Evolutionary conservation across 2,329 filamentous ascomycete genomes (phyloP).

Genomic region (Alternaria rosae): DNA sequence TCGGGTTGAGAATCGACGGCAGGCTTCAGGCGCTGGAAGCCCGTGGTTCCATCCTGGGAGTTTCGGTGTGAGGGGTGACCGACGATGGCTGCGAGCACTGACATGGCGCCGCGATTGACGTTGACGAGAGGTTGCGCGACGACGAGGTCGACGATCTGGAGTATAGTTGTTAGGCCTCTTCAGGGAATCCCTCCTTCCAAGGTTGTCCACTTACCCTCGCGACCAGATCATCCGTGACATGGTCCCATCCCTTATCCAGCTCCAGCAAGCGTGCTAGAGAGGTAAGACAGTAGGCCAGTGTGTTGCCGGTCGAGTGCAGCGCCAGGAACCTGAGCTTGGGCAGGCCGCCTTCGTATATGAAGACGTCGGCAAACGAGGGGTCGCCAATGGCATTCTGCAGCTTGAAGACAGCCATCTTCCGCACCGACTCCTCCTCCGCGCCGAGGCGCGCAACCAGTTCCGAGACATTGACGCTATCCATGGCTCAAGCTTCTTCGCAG

Average conservation of each 20-base stretch:
- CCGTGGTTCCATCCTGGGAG: conserved; percentile 71
- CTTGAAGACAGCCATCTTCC: conserved; percentile 99
- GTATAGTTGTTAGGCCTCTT: conserved; percentile 17
- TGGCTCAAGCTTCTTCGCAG: conserved; percentile 33
- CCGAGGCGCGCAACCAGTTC: conserved; percentile 66
- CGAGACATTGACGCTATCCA: conserved; percentile 64
- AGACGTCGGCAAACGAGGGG: conserved; percentile 94
- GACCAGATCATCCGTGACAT: conserved; percentile 76
- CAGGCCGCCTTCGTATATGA: conserved; percentile 88
- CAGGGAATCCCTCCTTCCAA: neutral
- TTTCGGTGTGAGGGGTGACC: conserved; percentile 73
- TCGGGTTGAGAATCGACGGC: conserved; percentile 90
- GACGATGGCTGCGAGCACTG: conserved; percentile 91
- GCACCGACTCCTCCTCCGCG: conserved; percentile 81
- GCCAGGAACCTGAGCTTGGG: conserved; percentile 82
- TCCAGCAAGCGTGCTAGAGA: conserved; percentile 87
- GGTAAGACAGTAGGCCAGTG: conserved; percentile 91
- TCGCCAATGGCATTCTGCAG: conserved; percentile 95
- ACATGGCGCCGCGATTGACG: conserved; percentile 95
- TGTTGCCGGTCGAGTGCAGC: conserved; percentile 87
- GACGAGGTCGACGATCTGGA: conserved; percentile 83
- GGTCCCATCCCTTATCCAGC: conserved; percentile 97
- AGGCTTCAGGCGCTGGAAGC: conserved; percentile 90
- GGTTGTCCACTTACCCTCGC: conserved; percentile 61
- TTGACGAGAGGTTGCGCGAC: conserved; percentile 97